phyloP scores from a whole-genome alignment of 192 early-diverging fungal species.

The Coemansia asiatica region DNA sequence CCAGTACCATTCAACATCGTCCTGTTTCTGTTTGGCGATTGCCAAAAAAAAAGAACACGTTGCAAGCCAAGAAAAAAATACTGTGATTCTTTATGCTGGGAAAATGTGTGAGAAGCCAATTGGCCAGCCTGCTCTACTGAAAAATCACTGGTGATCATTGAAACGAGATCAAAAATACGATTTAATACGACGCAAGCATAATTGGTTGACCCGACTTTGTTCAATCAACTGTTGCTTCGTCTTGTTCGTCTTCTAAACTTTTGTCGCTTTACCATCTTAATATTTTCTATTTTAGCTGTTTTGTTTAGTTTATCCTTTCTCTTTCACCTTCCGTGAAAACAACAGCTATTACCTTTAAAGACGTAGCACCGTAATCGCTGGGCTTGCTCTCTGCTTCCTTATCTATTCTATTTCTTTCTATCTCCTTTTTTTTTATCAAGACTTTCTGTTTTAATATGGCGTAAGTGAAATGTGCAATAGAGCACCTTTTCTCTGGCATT shows the following conservation, averaged over 20 bases:
- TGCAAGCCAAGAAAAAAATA: too few species aligned
- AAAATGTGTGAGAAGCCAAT: not conserved
- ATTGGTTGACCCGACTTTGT: too few species aligned
- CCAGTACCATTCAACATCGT: too few species aligned
- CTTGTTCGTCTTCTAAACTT: not conserved
- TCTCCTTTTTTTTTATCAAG: not conserved
- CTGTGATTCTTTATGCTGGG: not conserved
- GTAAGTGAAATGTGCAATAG: slow-evolving; percentile 9
- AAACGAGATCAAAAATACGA: not conserved
- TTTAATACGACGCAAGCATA: not conserved
- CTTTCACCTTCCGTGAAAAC: too few species aligned
- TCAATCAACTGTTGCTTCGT: not conserved
- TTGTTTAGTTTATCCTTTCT: too few species aligned
- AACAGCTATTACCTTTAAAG: too few species aligned
- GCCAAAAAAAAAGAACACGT: too few species aligned
- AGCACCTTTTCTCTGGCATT: too few species aligned
- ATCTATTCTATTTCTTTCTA: not conserved
- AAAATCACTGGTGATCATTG: not conserved
- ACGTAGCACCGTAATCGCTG: too few species aligned
- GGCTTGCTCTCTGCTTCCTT: not conserved
- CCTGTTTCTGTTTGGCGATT: not conserved
- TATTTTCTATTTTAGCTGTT: not conserved
- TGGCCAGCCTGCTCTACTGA: not conserved
- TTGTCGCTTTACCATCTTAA: not conserved
- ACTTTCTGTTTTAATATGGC: slow-evolving; percentile 10